These are phyloP conservation scores for Cyberlindnera amylophila DNA, from an alignment of 805 yeast species.

Conservation along the genomic window DNA sequence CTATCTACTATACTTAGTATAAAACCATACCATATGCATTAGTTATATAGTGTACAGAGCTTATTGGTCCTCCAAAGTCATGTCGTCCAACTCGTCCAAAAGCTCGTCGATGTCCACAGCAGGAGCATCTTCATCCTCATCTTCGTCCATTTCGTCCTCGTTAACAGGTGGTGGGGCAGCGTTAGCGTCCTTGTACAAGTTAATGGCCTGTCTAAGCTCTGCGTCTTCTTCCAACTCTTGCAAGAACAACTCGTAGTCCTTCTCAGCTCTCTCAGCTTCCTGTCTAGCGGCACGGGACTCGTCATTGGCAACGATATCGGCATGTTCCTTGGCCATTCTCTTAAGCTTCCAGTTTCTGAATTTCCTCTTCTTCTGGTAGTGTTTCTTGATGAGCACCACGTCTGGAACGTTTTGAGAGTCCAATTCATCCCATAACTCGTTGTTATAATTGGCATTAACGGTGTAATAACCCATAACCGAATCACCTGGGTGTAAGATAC, in stretches of 20 bases:
- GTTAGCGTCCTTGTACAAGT: conserved; percentile 71
- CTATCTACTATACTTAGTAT: no score
- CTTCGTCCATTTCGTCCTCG: conserved; percentile 58
- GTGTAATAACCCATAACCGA: conserved; percentile 89
- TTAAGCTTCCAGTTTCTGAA: conserved; percentile 86
- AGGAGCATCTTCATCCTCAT: conserved; percentile 76
- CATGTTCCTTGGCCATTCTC: conserved; percentile 97
- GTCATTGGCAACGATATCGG: conserved; percentile 76
- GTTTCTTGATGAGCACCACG: conserved; percentile 84
- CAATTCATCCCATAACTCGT: conserved; percentile 73
- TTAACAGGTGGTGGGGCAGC: conserved; percentile 36
- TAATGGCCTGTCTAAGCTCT: conserved; percentile 87
- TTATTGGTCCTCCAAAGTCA: conserved; percentile 66
- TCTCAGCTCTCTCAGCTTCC: conserved; percentile 88
- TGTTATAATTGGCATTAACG: conserved; percentile 82
- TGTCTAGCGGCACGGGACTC: conserved; percentile 74
- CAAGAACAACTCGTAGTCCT: conserved; percentile 91
- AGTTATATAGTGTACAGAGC: neutral
- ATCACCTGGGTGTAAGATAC: conserved; percentile 93
- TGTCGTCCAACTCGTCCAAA: conserved; percentile 90
- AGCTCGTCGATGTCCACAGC: conserved; percentile 86
- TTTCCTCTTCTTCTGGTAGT: conserved; percentile 77
- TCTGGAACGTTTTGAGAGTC: conserved; percentile 70
- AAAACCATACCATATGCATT: no score
- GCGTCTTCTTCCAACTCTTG: conserved; percentile 97